phyloP scores from a whole-genome alignment of 2,329 filamentous ascomycete species.

The Bipolaris cookei region DNA sequence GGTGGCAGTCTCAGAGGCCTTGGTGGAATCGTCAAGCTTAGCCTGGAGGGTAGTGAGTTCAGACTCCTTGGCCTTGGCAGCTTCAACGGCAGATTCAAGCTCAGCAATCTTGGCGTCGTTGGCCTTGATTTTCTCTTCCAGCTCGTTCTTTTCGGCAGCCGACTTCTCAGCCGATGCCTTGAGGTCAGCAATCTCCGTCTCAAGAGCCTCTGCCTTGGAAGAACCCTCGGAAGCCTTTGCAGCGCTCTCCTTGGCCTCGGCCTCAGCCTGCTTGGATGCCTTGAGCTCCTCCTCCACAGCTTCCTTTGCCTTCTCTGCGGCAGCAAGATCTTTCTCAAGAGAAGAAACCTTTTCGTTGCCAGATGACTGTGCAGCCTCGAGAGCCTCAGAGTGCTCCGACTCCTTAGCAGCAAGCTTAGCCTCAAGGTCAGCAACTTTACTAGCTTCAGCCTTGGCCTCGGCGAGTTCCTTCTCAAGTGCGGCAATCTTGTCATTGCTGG shows the following conservation, averaged over 20 bases:
- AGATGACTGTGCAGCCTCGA: constrained; percentile 29
- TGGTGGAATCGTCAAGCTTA: constrained; percentile 25
- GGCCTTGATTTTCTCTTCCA: constrained; percentile 34
- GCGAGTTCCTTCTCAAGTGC: constrained; percentile 29
- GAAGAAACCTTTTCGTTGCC: constrained; percentile 34
- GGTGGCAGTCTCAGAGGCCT: constrained; percentile 18
- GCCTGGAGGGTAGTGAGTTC: constrained; percentile 26
- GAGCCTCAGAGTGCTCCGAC: constrained; percentile 31
- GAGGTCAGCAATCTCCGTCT: constrained; percentile 30
- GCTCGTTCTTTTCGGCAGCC: constrained; percentile 27
- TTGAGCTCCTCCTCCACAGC: constrained; percentile 33
- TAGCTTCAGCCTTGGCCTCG: constrained; percentile 29
- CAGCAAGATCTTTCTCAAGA: constrained; percentile 35
- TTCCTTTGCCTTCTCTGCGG: constrained; percentile 28
- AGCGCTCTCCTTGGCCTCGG: constrained; percentile 25
- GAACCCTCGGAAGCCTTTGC: constrained; percentile 24
- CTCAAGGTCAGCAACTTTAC: constrained; percentile 37
- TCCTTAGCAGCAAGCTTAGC: constrained; percentile 33
- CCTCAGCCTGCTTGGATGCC: constrained; percentile 22
- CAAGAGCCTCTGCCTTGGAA: constrained; percentile 21
- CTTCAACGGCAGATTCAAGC: constrained; percentile 26
- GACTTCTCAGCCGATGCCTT: constrained; percentile 34
- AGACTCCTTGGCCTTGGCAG: constrained; percentile 25
- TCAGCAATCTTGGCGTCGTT: constrained; percentile 33
- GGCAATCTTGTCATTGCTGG: constrained; percentile 18